Evolutionary conservation across 2,329 filamentous ascomycete species (phyloP), one percentile per base, ranked within the genome.

Genomic region (Aureobasidium sp.): DNA sequence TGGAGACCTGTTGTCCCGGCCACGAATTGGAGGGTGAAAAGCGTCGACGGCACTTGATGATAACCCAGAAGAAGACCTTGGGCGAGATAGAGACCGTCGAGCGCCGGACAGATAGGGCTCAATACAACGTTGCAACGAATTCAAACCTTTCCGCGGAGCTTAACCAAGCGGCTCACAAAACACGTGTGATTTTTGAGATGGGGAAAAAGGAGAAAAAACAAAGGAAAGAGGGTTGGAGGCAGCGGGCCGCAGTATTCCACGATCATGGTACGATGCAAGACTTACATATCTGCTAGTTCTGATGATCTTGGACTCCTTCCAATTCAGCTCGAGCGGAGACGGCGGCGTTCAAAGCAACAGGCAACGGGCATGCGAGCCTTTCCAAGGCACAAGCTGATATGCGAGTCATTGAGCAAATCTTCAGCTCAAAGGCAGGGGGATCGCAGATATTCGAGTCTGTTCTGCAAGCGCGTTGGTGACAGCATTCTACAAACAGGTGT

Each of bases 401-500:
- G 14, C 30, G 44, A 48, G 30, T 37, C 44, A 48, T 37, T 14
- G 30, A n/a, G n/a, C 12, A 24, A 12, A 29, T 29, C 1, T 22
- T 34, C 41, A 34, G 29, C 41, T 45, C 16, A 45, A n/a, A 16
- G 14, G 30, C 14, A 48, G 44, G 44, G 44, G 30, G 12, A 6
- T 7, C 12, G 27, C 27, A 6, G 12, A 29, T 12, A 29, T 29
- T 6, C 6, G 27, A 6, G 27, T 47, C 19, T 19, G 3, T 12
- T 7, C 41, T 44, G 27, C 41, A 32, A 32, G 17, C 17, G 16
- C 32, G 44, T 37, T 48, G 29, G 32, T 48, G 44, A 37, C 32
- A 48, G 44, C 29, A 24, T 22, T n/a, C 44, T 37, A 16, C 14
- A 21, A 48, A 48, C 44, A 35, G 30, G n/a, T 45, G 41, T 45